Evolutionary conservation across 306 rosid genomes (phyloP).

Genomic region (Mimosa pudica): DNA sequence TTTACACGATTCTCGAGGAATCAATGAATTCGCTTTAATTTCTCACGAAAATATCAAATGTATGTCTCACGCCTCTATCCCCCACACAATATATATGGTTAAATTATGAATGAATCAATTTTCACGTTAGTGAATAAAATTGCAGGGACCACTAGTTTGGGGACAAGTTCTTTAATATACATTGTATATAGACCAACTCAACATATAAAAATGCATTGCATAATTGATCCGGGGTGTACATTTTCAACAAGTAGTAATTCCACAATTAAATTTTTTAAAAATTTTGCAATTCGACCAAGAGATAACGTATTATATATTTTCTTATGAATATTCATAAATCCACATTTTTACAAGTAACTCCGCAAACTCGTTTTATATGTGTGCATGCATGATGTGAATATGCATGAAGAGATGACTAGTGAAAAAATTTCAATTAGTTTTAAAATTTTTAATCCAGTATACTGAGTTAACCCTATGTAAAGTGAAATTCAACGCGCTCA

Average conservation of each 20-base stretch:
- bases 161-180: background rate
- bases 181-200: background rate
- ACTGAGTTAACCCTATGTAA: no score
- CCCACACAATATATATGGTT: background rate
- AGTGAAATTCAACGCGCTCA: no score
- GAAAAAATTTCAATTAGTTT: no score
- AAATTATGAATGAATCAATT: background rate
- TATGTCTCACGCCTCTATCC: background rate
- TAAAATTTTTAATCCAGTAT: no score
- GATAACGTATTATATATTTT: background rate
- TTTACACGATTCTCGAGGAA: slow-evolving; percentile 20
- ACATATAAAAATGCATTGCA: background rate
- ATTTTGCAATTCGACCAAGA: background rate
- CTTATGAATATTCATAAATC: background rate
- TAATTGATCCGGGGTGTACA: background rate
- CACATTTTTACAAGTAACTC: background rate
- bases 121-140: background rate
- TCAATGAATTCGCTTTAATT: background rate
- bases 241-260: background rate
- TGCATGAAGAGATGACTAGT: no score
- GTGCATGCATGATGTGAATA: background rate
- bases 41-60: background rate
- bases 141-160: background rate
- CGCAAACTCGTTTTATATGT: background rate
- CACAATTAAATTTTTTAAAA: background rate